A percentile compares a stretch with the other conserved stretches of the same genome.
These are phyloP conservation scores for Marchantia polymorpha DNA, from an alignment of 225 moss, liverwort and hornwort species.

Conservation along the genomic window DNA sequence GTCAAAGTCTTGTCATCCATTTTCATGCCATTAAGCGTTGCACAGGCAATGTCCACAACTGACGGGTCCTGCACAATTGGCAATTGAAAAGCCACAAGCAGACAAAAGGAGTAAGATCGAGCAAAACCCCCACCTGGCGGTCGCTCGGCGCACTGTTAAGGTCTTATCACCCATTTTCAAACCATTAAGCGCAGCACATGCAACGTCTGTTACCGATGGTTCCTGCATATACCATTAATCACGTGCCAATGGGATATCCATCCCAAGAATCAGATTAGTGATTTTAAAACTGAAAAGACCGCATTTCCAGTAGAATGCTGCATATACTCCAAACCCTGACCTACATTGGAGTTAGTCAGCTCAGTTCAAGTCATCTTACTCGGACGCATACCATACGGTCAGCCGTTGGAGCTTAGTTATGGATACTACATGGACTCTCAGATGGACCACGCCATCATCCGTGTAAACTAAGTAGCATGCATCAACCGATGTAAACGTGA, in stretches of 20 bases:
- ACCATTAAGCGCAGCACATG: slow-evolving; percentile 99
- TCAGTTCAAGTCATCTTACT: not conserved
- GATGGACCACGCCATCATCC: not conserved
- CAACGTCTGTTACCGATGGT: slow-evolving; percentile 90
- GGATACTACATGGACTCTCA: slow-evolving; percentile 3
- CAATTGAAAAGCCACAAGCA: slow-evolving; percentile 63
- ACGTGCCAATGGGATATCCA: slow-evolving; percentile 39
- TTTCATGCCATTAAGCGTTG: slow-evolving; percentile 99
- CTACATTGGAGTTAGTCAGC: not conserved
- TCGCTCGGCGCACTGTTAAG: slow-evolving; percentile 98
- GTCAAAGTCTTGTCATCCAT: slow-evolving; percentile 99
- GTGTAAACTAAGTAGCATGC: not conserved
- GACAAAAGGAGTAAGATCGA: slow-evolving; percentile 71
- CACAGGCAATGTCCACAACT: slow-evolving; percentile 99
- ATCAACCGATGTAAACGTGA: not conserved
- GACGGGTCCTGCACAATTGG: slow-evolving; percentile 97
- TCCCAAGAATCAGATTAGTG: slow-evolving; percentile 39
- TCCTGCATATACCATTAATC: slow-evolving; percentile 71
- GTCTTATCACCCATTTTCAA: slow-evolving; percentile 99
- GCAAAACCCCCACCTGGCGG: slow-evolving; percentile 94
- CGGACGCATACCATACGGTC: not conserved
- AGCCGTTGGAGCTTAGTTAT: slow-evolving; percentile 1
- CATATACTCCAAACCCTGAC: not conserved
- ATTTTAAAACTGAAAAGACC: not conserved
- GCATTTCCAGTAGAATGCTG: not conserved